Evolutionary conservation across 306 rosid species (phyloP).

Genomic region (Prinsepia uniflora): DNA sequence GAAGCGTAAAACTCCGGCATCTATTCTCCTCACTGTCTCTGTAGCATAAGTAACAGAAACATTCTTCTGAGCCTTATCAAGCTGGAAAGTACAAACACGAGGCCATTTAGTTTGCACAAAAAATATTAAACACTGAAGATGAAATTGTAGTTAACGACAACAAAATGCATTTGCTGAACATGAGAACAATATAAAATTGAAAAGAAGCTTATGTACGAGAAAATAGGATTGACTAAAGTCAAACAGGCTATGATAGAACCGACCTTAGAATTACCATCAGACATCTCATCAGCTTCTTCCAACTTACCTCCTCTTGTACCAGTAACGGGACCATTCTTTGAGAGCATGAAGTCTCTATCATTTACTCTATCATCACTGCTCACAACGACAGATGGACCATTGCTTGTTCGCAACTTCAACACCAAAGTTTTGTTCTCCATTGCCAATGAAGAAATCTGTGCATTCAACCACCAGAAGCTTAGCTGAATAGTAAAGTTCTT

Average conservation of each 20-base stretch:
- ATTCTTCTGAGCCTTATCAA: slow-evolving; percentile 29
- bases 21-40: slow-evolving; percentile 69
- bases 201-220: background rate
- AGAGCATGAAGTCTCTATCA: slow-evolving; percentile 20
- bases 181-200: background rate
- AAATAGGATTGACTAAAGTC: background rate
- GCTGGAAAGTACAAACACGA: slow-evolving; percentile 34
- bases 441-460: slow-evolving; percentile 68
- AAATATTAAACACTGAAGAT: background rate
- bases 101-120: background rate
- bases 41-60: slow-evolving; percentile 28
- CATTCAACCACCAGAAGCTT: slow-evolving; percentile 20
- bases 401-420: slow-evolving; percentile 54
- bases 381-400: slow-evolving; percentile 26
- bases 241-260: slow-evolving; percentile 9
- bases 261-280: slow-evolving; percentile 47
- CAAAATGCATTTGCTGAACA: background rate
- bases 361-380: slow-evolving; percentile 19
- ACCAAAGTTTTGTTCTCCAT: slow-evolving; percentile 63
- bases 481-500: background rate
- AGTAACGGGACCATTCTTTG: slow-evolving; percentile 27
- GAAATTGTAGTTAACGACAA: background rate
- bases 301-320: slow-evolving; percentile 32
- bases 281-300: slow-evolving; percentile 40
- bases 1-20: slow-evolving; percentile 57